Base-by-base conservation (phyloP, 2,329 filamentous ascomycete species). In the Diaporthe eres region DNA sequence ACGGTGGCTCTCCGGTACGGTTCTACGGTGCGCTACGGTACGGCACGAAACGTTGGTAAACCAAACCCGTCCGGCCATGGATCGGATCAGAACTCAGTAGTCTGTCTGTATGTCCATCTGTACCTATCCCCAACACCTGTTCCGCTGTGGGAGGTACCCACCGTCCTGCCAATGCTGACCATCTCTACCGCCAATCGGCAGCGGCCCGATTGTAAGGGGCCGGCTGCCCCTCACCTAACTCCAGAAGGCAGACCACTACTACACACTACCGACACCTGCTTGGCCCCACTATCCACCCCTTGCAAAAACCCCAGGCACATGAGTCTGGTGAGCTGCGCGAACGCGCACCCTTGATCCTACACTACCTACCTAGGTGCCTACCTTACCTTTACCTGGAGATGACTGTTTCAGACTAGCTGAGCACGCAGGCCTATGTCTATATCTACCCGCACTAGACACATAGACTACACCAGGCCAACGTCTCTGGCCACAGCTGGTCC, bases 401-500 rank as follows among this genome's bases (percentile, higher is more conserved):
- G 6, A 49, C 15, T 49, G 44, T 49, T 49, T 49, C 44, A 49
- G 44, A 19, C 44, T 49, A 49, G 12, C 37, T 39, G 12, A 13
- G 37, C 37, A 39, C 12, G 37, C 12, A 39, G 37, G 12, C 13
- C 15, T 49, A 22, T 49, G 8, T 49, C 44, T 49, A 28, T 53
- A 19, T 17, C 31, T 71, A 60, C 19, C 37, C 44, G 44, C 70
- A 22, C 19, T 49, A 60, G 12, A n/a, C 22, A 61, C 7, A 3
- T 39, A 68, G 4, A 7, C 25, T 12, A 19, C 37, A 37, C 13
- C 34, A 22, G 22, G 44, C 9, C 8, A 42, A n/a, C 12, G 37
- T 28, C 34, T 58, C 25, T 19, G 10, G 53, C 73, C 70, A 34
- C 75, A 34, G 44, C 86, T 86, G 84, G 77, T 84, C 19, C 42